A percentile compares a stretch with the other conserved stretches of the same genome.
Conservation (phyloP, 2,329 filamentous ascomycete genomes). For the Fusarium papillatum region DNA sequence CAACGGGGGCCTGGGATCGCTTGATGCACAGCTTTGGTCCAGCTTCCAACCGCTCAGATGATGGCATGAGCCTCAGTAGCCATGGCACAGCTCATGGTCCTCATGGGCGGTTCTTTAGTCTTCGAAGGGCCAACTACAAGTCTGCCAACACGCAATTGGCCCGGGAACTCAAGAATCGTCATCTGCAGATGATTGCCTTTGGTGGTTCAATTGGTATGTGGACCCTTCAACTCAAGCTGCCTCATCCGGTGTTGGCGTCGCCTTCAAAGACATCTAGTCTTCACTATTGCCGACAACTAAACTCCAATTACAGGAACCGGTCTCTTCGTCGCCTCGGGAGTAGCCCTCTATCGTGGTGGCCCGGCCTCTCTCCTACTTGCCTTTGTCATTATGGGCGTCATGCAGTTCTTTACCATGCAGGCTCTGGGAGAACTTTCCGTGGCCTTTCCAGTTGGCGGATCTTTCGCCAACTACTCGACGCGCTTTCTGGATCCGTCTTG, state of each 20-base stretch:
- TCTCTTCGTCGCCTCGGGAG: slow-evolving; percentile 88
- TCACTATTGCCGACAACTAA: neutral
- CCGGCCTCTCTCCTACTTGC: slow-evolving; percentile 83
- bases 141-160: slow-evolving; percentile 83
- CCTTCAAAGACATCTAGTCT: neutral
- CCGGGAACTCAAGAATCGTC: slow-evolving; percentile 82
- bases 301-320: slow-evolving; percentile 73
- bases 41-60: slow-evolving; percentile 22
- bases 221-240: neutral
- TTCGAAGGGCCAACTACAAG: slow-evolving; percentile 73
- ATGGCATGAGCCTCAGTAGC: slow-evolving; percentile 25
- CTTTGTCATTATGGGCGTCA: slow-evolving; percentile 82
- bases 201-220: slow-evolving; percentile 84
- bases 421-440: slow-evolving; percentile 93
- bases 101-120: slow-evolving; percentile 59
- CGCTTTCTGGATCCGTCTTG: slow-evolving; percentile 95
- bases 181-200: slow-evolving; percentile 63
- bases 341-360: slow-evolving; percentile 77
- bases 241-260: neutral
- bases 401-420: slow-evolving; percentile 94
- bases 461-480: slow-evolving; percentile 92
- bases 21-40: slow-evolving; percentile 31
- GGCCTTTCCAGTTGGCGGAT: slow-evolving; percentile 89
- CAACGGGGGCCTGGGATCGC: slow-evolving; percentile 4
- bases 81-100: slow-evolving; percentile 16